Evolutionary conservation across 2,329 filamentous ascomycete species (phyloP), one percentile per base, ranked within the genome.

Genomic region (Didymella pomorum): DNA sequence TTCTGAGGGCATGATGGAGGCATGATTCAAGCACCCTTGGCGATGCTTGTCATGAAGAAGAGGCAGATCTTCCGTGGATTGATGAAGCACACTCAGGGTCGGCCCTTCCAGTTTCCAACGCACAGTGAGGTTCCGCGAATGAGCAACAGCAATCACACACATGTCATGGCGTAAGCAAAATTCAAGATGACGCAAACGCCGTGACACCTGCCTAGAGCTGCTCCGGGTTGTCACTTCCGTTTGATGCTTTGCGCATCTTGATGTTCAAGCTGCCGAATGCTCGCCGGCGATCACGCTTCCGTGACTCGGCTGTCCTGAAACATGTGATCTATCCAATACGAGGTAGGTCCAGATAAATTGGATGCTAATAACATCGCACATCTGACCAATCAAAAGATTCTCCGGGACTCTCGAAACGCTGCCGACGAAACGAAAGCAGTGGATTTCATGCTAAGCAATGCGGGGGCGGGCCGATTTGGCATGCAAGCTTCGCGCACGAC

Each of bases 11-110:
- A 26, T 23, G 21, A 11, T 23, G 20, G 18, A 55, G 11, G 28
- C 21, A 39, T n/a, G 21, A 49, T 23, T 23, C 37, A 55, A 49
- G 52, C 52, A 48, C 48, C 37, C 43, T 44, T 49, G 45, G 52
- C 45, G n/a, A 55, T 43, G 52, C 52, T 55, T 55, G 37, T 35
- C 10, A 35, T 26, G 16, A n/a, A 29, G 37, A 44, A 28, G 37
- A 16, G 11, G 12, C 44, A 48, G 23, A 42, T 55, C 20, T 25
- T 33, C 44, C 26, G 37, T 39, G 52, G 28, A 44, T 20, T 23
- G 41, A 55, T 49, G 43, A 33, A 44, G 20, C 43, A 4, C 16
- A 43, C 18, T 37, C 21, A 28, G 23, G 21, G 28, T 26, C 18
- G 43, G n/a, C 14, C 29, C 21, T 31, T 35, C 37, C 18, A 35